Percentiles rank a stretch among this genome's conserved stretches.
Conservation (phyloP, 2,329 filamentous ascomycete species). For the Trichoderma sp. region DNA sequence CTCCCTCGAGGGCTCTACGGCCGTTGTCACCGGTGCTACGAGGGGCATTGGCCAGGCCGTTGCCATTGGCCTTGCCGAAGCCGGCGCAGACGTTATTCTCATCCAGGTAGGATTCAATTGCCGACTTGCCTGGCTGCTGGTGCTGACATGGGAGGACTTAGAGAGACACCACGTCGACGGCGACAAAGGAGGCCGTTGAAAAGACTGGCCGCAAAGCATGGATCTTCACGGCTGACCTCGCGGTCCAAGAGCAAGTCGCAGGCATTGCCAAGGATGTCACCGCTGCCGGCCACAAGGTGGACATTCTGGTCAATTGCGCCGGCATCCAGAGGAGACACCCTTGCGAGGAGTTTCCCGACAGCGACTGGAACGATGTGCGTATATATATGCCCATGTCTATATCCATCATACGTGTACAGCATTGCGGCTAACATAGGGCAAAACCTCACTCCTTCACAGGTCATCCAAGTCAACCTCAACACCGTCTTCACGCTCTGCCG, state of each 20-base stretch:
- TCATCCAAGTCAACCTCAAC: slow-evolving; percentile 84
- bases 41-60: slow-evolving; percentile 61
- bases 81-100: slow-evolving; percentile 58
- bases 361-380: slow-evolving; percentile 70
- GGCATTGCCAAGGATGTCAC: slow-evolving; percentile 62
- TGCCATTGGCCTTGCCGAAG: slow-evolving; percentile 59
- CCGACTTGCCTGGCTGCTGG: neutral
- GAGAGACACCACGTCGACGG: slow-evolving; percentile 46
- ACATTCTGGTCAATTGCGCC: slow-evolving; percentile 83
- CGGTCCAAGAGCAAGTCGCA: slow-evolving; percentile 60
- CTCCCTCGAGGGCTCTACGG: slow-evolving; percentile 58
- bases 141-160: slow-evolving; percentile 30
- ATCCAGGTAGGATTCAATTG: slow-evolving; percentile 47
- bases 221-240: slow-evolving; percentile 72
- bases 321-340: slow-evolving; percentile 82
- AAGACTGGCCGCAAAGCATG: slow-evolving; percentile 65
- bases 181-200: slow-evolving; percentile 64
- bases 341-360: slow-evolving; percentile 71
- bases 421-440: neutral
- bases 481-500: slow-evolving; percentile 78
- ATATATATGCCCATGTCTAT: neutral
- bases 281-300: slow-evolving; percentile 64
- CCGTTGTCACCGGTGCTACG: slow-evolving; percentile 59
- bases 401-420: too few species aligned
- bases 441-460: slow-evolving; percentile 42